Evolutionary conservation across 2,329 filamentous ascomycete species (phyloP).

Genomic region (Sporothrix phasma): DNA sequence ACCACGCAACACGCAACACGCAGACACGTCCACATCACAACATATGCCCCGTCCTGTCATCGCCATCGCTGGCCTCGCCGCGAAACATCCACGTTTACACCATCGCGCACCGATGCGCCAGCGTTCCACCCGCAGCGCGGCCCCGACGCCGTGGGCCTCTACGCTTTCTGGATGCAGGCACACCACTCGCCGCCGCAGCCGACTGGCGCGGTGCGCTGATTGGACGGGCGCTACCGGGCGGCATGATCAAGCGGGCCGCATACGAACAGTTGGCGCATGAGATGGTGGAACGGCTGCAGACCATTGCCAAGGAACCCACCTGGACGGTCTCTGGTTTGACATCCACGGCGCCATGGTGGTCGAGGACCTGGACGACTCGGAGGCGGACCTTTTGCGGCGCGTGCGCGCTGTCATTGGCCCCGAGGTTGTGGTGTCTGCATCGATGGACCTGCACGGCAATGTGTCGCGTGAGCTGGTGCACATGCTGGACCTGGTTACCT

Average conservation of each 20-base stretch:
- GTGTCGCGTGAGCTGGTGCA: slow-evolving; percentile 40
- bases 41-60: slow-evolving; percentile 30
- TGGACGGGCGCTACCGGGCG: slow-evolving; percentile 42
- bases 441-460: slow-evolving; percentile 48
- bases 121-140: slow-evolving; percentile 41
- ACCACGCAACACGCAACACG: not conserved
- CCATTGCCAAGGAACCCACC: slow-evolving; percentile 24
- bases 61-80: slow-evolving; percentile 41
- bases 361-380: slow-evolving; percentile 37
- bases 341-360: slow-evolving; percentile 49
- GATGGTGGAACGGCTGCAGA: slow-evolving; percentile 30
- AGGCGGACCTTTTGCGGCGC: slow-evolving; percentile 37
- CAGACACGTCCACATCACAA: too few species aligned
- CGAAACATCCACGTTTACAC: slow-evolving; percentile 44
- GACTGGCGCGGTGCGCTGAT: slow-evolving; percentile 42
- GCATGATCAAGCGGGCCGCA: slow-evolving; percentile 34
- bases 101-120: slow-evolving; percentile 36
- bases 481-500: slow-evolving; percentile 42
- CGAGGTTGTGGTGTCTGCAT: slow-evolving; percentile 39
- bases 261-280: slow-evolving; percentile 37
- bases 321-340: slow-evolving; percentile 45
- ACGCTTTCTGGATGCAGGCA: slow-evolving; percentile 36
- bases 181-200: slow-evolving; percentile 32
- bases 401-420: slow-evolving; percentile 36
- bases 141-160: slow-evolving; percentile 33